Evolutionary conservation across 441 rosid species (phyloP).

Genomic region (Syzygium malaccense): DNA sequence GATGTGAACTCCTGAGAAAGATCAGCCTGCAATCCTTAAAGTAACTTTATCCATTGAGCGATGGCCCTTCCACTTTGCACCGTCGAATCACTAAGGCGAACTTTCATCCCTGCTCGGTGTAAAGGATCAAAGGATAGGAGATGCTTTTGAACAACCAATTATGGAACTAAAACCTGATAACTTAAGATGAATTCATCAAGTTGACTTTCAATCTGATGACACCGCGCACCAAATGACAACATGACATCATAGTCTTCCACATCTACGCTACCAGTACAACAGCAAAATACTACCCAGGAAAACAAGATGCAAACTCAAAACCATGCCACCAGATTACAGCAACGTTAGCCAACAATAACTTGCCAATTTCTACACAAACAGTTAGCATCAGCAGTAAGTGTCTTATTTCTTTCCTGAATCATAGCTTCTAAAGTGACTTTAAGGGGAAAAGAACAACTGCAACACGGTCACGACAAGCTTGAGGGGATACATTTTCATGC

Average conservation of each 20-base stretch:
- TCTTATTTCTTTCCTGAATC: not conserved
- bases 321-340: not conserved
- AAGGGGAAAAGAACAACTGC: rapidly evolving
- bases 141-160: not conserved
- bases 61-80: not conserved
- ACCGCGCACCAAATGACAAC: rapidly evolving
- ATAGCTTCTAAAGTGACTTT: not conserved
- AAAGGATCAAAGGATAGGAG: not conserved
- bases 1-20: not conserved
- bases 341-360: rapidly evolving
- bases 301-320: not conserved
- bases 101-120: not conserved
- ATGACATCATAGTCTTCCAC: not conserved
- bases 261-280: not conserved
- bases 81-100: rapidly evolving
- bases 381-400: not conserved
- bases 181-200: not conserved
- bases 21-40: not conserved
- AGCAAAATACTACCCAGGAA: not conserved
- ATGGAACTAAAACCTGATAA: not conserved
- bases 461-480: not conserved
- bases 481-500: not conserved
- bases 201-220: not conserved
- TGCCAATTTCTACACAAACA: not conserved
- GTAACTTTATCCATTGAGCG: not conserved